Base-by-base conservation (phyloP, 176 grass and related monocot species). In the Ensete ventricosum region DNA sequence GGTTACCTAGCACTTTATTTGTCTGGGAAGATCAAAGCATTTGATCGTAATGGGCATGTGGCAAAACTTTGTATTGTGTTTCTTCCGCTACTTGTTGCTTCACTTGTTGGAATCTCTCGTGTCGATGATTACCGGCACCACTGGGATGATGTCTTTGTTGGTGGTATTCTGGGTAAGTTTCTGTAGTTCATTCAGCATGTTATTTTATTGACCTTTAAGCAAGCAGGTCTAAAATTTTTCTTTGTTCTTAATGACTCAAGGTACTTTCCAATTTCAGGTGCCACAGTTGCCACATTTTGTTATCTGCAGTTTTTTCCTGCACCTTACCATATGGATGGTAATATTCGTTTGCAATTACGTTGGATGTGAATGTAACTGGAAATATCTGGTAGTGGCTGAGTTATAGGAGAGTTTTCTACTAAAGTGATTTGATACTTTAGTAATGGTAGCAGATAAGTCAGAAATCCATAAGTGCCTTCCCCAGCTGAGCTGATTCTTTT, bases 291-390 rank as follows among this genome's bases (percentile, higher is more conserved):
- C 54, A 19, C 85, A 1, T 65, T 84, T 11, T 93, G 86, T 79
- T 98, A 98, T 75, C 73, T 93, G 76, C 90, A 99, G 64, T 89
- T 94, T 73, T 99, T 89, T 34, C 95, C 95, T 77, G 81, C 83
- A 62, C 95, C 90, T 3, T 81, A 87, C 81, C 80, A 94, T 78
- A 34, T 75, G 50, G 83, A 94, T 80, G 90, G 95, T 99, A 84
- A 55, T 81, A 34, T n/a, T 52, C 12, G 43, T 51, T 26, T 54
- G 1, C 49, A 2, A 9, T 64, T 26, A 9, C 9, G 20, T 53
- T 59, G 9, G 17, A 23, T 23, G 1, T 17, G 8, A 53, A 3
- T 71, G 10, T 27, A 19, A 19, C 17, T 11, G 16, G 10, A 9
- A 13, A 17, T 48, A 20, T 51, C 20, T 9, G 20, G 34, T 51